Evolutionary conservation across 805 yeast genomes (phyloP), one percentile per base, ranked within the genome.

Genomic region (Lachancea sp.): DNA sequence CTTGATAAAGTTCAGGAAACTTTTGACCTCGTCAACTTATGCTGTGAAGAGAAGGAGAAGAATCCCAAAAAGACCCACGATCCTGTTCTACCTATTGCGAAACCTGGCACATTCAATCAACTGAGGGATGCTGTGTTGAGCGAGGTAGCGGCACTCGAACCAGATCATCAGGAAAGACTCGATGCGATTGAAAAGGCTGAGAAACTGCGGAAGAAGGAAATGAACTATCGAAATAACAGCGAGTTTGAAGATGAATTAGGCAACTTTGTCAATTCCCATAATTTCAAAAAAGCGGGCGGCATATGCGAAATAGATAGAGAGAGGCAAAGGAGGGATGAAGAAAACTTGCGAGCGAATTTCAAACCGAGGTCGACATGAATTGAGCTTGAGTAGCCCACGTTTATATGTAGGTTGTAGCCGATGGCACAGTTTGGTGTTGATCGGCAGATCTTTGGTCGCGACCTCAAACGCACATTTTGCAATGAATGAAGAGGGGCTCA

Each of bases 121-220:
- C 66, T 83, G 16, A 76, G 87, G 53, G 90, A 85, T 56, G 95
- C 95, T 1, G 76, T 93, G 20, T 64, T 93, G 53, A 70, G 74
- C 10, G 96, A 90, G 54, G 96, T 93, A 1, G 77, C 74, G 17
- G 82, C 87, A 0, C 65, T 93, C 42, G 75, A 71, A 44, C 97
- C 98, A 1, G 81, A 93, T 57, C 96, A 89, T 60, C 87, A 86
- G 34, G 70, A 79, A 33, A 73, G 99, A 41, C 71, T 88, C 1
- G 95, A 85, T 53, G 99, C 99, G 0, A 85, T 93, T 30, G 84
- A 79, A 54, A 81, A 78, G 48, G 96, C 97, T 0, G 97, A 91
- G 56, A 80, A 80, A 57, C 58, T 88, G 20, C 74, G 97, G 57
- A 79, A 79, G 55, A 79, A 74, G 52, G 95, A 87, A 58, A 74